Conservation (phyloP, 208 protist genomes). For the Leptomonas seymouri region DNA sequence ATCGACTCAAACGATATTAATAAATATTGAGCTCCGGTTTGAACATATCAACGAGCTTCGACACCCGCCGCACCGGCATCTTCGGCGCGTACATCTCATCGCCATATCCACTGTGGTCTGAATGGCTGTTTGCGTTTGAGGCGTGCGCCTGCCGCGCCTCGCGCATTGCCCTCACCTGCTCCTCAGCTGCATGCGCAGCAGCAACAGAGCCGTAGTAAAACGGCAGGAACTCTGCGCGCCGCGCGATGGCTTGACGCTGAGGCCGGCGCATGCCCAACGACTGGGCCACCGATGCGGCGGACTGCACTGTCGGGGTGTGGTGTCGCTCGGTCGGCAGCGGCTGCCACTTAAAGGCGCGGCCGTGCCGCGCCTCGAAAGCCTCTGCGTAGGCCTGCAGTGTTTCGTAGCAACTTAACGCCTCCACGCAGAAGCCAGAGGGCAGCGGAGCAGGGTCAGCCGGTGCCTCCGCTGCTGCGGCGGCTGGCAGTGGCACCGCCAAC, state of each 20-base stretch:
- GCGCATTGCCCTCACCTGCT: neutral
- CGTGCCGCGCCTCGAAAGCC: conserved; percentile 16
- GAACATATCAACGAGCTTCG: conserved; percentile 25
- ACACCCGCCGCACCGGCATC: conserved; percentile 19
- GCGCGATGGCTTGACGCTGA: conserved; percentile 30
- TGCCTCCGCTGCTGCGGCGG: neutral
- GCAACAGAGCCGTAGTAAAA: conserved; percentile 31
- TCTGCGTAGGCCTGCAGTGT: conserved; percentile 25
- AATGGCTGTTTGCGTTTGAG: neutral
- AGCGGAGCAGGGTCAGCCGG: neutral
- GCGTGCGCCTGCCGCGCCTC: conserved; percentile 3
- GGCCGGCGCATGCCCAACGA: conserved; percentile 10
- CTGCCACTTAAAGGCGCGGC: conserved; percentile 43
- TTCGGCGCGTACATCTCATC: conserved; percentile 16
- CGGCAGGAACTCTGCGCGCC: conserved; percentile 21
- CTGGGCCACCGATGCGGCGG: conserved; percentile 20
- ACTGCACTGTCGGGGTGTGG: conserved; percentile 22
- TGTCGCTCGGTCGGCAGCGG: conserved; percentile 15
- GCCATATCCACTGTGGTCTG: neutral
- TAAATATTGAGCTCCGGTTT: conserved; percentile 18
- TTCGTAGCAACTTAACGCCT: neutral
- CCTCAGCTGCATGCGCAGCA: neutral
- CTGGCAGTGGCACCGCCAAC: neutral
- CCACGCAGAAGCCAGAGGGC: conserved; percentile 3
- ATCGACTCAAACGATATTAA: neutral